Evolutionary conservation across 257 asterid species (phyloP).

Genomic region (Misopates orontium): DNA sequence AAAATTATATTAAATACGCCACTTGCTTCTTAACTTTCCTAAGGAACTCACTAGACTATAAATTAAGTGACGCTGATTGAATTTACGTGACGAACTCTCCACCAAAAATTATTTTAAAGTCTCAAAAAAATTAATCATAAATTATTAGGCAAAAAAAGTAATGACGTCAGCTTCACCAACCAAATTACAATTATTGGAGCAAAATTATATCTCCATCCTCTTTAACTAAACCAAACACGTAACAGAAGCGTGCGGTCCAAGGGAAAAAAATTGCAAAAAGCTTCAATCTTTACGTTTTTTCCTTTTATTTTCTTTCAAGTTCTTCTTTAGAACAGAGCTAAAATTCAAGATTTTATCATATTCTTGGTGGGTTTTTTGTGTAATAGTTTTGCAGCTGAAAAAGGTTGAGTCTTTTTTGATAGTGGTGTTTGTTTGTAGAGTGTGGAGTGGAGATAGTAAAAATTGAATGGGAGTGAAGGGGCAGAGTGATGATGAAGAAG

Average conservation of each 20-base stretch:
- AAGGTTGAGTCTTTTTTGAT: conserved; percentile 11
- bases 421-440: neutral
- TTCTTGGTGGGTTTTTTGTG: conserved; percentile 22
- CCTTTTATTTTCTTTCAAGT: neutral
- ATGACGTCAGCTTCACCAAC: neutral
- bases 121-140: too few species aligned
- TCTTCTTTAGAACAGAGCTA: conserved; percentile 1
- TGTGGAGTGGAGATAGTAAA: neutral
- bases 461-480: conserved; percentile 25
- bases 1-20: too few species aligned
- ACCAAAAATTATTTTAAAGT: too few species aligned
- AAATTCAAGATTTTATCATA: conserved; percentile 4
- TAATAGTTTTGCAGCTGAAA: conserved; percentile 9
- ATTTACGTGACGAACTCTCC: too few species aligned
- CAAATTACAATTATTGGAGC: conserved; percentile 1
- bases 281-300: neutral
- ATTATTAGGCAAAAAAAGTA: too few species aligned
- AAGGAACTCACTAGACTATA: too few species aligned
- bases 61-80: too few species aligned
- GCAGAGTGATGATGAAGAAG: conserved; percentile 65
- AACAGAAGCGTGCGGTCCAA: conserved; percentile 61
- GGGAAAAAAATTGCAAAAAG: conserved; percentile 34
- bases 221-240: neutral
- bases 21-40: too few species aligned
- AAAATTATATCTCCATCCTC: neutral